Conservation (phyloP, 345 rosid genomes). For the Clarkia xantiana region DNA sequence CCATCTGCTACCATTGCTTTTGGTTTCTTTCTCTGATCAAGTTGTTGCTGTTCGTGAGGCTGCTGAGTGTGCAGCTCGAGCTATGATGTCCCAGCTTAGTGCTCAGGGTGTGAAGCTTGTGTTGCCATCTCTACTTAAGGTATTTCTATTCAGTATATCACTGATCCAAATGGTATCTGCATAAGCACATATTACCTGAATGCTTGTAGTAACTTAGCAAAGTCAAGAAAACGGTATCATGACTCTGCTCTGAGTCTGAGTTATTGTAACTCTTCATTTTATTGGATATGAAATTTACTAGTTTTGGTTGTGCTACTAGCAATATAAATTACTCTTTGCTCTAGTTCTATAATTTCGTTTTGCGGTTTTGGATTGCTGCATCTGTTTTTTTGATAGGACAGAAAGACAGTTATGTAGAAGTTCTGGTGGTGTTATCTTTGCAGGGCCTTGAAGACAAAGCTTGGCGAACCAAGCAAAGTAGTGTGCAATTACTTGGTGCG, state of each 20-base stretch:
- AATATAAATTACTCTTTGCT: too few species aligned
- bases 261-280: too few species aligned
- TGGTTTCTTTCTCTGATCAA: conserved; percentile 97
- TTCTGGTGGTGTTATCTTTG: neutral
- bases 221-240: too few species aligned
- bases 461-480: conserved; percentile 98
- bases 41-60: conserved; percentile 97
- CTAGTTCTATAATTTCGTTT: too few species aligned
- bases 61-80: conserved; percentile 97
- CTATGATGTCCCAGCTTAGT: conserved; percentile 95
- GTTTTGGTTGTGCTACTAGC: too few species aligned
- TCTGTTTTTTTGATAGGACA: too few species aligned
- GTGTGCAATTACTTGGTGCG: conserved; percentile 97
- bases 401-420: neutral
- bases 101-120: conserved; percentile 92
- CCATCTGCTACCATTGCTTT: conserved; percentile 77
- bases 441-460: conserved; percentile 99
- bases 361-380: too few species aligned
- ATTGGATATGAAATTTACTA: too few species aligned
- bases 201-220: too few species aligned
- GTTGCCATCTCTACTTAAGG: conserved; percentile 90
- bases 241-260: too few species aligned
- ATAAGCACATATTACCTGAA: neutral
- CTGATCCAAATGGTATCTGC: neutral
- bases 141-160: conserved; percentile 5